These are phyloP conservation scores for Ensete glaucum DNA, from an alignment of 176 grass and related monocot genomes.

Conservation along the genomic window DNA sequence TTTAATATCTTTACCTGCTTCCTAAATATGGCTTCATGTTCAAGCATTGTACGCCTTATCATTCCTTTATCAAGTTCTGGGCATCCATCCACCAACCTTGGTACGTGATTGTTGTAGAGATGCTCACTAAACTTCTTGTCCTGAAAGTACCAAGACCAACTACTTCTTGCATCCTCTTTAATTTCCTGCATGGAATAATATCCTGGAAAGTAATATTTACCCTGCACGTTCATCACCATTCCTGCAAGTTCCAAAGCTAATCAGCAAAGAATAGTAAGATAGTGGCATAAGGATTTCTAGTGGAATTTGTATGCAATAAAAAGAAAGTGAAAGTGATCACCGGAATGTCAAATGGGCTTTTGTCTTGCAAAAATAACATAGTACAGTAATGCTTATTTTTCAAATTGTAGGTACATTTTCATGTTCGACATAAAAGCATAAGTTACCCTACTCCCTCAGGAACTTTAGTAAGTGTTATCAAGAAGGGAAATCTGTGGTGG, in stretches of 20 bases:
- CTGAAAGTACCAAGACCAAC: slow-evolving; percentile 34
- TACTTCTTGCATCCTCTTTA: slow-evolving; percentile 38
- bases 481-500: no score
- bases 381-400: no score
- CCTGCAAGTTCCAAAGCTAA: slow-evolving; percentile 35
- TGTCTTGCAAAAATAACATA: no score
- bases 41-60: slow-evolving; percentile 72
- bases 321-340: background rate
- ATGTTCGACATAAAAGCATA: no score
- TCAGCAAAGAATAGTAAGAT: slow-evolving; percentile 9
- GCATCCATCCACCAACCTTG: slow-evolving; percentile 30
- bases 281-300: background rate
- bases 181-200: slow-evolving; percentile 45
- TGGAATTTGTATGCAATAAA: background rate
- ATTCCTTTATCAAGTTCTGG: slow-evolving; percentile 46
- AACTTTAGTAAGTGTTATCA: no score
- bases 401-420: no score
- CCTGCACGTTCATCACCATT: slow-evolving; percentile 54
- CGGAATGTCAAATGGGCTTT: no score
- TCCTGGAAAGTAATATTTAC: slow-evolving; percentile 39
- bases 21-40: slow-evolving; percentile 64
- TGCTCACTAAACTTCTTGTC: slow-evolving; percentile 31
- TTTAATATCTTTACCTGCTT: slow-evolving; percentile 44
- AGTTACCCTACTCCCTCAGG: no score
- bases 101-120: slow-evolving; percentile 29